A percentile compares a stretch with the other conserved stretches of the same genome.
Conservation (phyloP, 208 protist species). For the Wallacemonas sp. region DNA sequence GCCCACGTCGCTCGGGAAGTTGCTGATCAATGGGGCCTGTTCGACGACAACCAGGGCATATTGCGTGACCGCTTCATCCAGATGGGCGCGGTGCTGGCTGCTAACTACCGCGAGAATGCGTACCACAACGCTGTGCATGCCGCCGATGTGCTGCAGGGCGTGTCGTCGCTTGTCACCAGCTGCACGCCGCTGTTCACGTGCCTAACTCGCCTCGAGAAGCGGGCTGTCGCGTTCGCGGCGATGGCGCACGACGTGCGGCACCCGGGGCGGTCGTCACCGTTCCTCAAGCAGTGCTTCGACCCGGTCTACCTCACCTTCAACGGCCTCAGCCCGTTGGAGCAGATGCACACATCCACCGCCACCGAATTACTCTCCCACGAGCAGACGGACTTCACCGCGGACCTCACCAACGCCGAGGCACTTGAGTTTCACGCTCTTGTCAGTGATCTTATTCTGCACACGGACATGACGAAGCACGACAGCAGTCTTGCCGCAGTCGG, state of each 20-base stretch:
- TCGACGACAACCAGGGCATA: slow-evolving; percentile 17
- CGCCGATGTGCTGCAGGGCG: slow-evolving; percentile 70
- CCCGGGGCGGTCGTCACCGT: slow-evolving; percentile 55
- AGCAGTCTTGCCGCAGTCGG: slow-evolving; percentile 26
- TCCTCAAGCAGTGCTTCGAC: slow-evolving; percentile 55
- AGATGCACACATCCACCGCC: slow-evolving; percentile 73
- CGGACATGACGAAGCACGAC: slow-evolving; percentile 65
- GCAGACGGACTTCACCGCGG: slow-evolving; percentile 55
- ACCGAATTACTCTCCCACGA: slow-evolving; percentile 49
- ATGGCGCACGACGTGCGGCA: slow-evolving; percentile 76
- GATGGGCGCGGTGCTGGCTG: slow-evolving; percentile 43
- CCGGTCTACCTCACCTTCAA: slow-evolving; percentile 52
- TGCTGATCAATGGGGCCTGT: slow-evolving; percentile 50
- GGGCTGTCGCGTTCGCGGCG: slow-evolving; percentile 58
- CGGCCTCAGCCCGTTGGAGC: slow-evolving; percentile 55
- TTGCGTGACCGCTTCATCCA: slow-evolving; percentile 33
- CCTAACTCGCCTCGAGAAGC: slow-evolving; percentile 62
- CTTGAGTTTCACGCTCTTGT: slow-evolving; percentile 69
- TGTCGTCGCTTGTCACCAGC: slow-evolving; percentile 39
- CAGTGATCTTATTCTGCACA: slow-evolving; percentile 39
- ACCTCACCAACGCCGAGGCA: slow-evolving; percentile 42
- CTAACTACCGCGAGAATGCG: slow-evolving; percentile 74
- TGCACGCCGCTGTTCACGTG: slow-evolving; percentile 29
- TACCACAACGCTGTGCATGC: slow-evolving; percentile 82
- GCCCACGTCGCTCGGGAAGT: slow-evolving; percentile 42